Conservation (phyloP, 441 rosid genomes). For the Euphorbia schlechtendalii region DNA sequence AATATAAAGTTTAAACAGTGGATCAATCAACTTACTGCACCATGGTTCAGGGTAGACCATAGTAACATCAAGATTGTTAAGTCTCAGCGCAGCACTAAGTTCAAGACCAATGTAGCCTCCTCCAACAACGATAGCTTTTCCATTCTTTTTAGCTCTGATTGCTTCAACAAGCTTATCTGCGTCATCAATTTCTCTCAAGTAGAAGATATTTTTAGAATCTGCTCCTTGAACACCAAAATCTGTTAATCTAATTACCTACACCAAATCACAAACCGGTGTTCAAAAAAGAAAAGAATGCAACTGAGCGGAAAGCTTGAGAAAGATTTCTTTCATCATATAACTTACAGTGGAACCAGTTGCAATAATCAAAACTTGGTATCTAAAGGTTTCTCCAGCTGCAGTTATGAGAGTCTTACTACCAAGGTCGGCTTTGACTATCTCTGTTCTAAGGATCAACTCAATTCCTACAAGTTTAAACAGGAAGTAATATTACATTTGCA, state of each 20-base stretch:
- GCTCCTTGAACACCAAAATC: slow-evolving; percentile 97
- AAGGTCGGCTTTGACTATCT: slow-evolving; percentile 85
- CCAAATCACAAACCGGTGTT: slow-evolving; percentile 2
- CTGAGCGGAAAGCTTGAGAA: slow-evolving; percentile 4
- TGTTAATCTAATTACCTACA: slow-evolving; percentile 67
- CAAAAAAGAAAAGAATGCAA: neutral
- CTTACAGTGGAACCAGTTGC: slow-evolving; percentile 93
- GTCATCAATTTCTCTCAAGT: slow-evolving; percentile 87
- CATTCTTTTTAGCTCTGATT: slow-evolving; percentile 73
- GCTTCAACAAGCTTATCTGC: slow-evolving; percentile 81
- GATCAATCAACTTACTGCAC: slow-evolving; percentile 78
- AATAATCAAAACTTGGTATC: slow-evolving; percentile 57
- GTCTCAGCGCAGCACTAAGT: slow-evolving; percentile 71
- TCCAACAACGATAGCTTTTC: slow-evolving; percentile 90
- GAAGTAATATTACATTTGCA: neutral
- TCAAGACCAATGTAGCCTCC: slow-evolving; percentile 99
- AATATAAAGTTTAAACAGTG: neutral
- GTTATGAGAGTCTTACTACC: slow-evolving; percentile 56
- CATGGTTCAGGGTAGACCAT: slow-evolving; percentile 99
- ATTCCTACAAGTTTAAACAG: slow-evolving; percentile 50
- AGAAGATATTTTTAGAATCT: slow-evolving; percentile 80
- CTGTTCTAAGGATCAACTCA: slow-evolving; percentile 84
- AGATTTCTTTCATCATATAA: slow-evolving; percentile 7
- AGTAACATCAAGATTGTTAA: slow-evolving; percentile 72
- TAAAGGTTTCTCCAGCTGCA: slow-evolving; percentile 67